Conservation (phyloP, 2,329 filamentous ascomycete genomes). For the Ophiocordyceps polyrhachis-furcata region DNA sequence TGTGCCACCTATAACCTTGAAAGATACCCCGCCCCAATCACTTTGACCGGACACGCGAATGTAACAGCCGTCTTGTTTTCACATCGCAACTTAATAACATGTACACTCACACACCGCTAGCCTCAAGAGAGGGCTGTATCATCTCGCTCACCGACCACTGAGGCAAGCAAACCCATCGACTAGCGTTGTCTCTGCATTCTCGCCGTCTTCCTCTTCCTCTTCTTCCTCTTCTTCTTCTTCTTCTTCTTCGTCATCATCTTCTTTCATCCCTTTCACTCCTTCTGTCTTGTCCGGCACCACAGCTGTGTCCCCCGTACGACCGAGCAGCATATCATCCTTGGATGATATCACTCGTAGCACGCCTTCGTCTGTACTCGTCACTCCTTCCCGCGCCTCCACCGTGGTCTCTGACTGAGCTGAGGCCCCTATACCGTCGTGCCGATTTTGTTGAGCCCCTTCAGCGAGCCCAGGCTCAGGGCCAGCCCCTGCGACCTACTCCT, state of each 20-base stretch:
- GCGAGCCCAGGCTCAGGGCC: conserved; percentile 76
- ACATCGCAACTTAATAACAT: no score
- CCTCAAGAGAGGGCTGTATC: background rate
- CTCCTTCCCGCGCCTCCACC: background rate
- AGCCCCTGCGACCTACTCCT: conserved; percentile 90
- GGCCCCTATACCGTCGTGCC: conserved; percentile 15
- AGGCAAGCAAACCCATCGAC: background rate
- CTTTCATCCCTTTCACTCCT: background rate
- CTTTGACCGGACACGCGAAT: background rate
- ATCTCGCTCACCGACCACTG: background rate
- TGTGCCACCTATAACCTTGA: background rate
- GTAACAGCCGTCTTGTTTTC: background rate
- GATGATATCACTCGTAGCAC: background rate
- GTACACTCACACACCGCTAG: background rate
- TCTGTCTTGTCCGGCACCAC: background rate
- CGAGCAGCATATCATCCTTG: background rate
- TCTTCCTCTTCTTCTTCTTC: background rate
- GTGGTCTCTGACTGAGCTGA: background rate
- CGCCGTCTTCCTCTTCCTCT: background rate
- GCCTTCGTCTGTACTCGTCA: background rate
- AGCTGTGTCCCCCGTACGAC: background rate
- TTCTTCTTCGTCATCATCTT: background rate
- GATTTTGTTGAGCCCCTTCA: conserved; percentile 87
- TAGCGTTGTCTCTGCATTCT: background rate
- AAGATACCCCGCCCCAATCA: background rate